Evolutionary conservation across 169 alveolate species (phyloP), one percentile per base, ranked within the genome.

Genomic region (Plasmodium coatneyi): DNA sequence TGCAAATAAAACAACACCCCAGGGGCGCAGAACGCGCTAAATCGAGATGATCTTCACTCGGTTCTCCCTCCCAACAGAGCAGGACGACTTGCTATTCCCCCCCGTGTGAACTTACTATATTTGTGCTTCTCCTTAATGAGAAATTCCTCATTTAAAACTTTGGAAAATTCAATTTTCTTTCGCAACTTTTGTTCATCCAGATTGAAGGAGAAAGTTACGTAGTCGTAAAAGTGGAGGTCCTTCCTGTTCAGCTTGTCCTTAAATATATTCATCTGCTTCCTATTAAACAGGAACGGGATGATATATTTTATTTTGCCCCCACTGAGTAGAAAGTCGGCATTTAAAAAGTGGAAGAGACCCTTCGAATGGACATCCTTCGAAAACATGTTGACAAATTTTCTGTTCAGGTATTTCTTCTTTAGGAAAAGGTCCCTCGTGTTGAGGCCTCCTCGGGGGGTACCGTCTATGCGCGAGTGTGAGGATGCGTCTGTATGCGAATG

Each of bases 41-140:
- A 83, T 34, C 5, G 92, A 83, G n/a, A 83, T 83, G 49, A 83
- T 83, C 43, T 74, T 46, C 19, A 84, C 80, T 14, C 43, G 54
- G 46, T 41, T 28, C 25, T 71, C 56, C 32, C 54, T 84, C 25
- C 39, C 30, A 16, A 56, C 12, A n/a, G 16, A n/a, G 14, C 36
- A 56, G 14, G 56, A 4, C 10, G 52, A 14, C 56, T 74, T 49
- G 7, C 36, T 39, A 7, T 52, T 66, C 28, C 28, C 32, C 10
- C 71, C 66, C 32, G 56, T 9, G 70, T 32, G 56, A 87, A 16
- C 71, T 79, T 87, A 46, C 81, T 78, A 78, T 87, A 87, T 54
- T 87, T 87, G 49, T 79, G 93, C 70, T 87, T 66, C 70, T 54
- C 93, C 43, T 87, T 87, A 10, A 87, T 22, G 43, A 87, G 71